Percentiles rank a stretch among this genome's conserved stretches.
These are phyloP conservation scores for Hysterium pulicare DNA, from an alignment of 2,329 filamentous ascomycete species.

Conservation along the genomic window DNA sequence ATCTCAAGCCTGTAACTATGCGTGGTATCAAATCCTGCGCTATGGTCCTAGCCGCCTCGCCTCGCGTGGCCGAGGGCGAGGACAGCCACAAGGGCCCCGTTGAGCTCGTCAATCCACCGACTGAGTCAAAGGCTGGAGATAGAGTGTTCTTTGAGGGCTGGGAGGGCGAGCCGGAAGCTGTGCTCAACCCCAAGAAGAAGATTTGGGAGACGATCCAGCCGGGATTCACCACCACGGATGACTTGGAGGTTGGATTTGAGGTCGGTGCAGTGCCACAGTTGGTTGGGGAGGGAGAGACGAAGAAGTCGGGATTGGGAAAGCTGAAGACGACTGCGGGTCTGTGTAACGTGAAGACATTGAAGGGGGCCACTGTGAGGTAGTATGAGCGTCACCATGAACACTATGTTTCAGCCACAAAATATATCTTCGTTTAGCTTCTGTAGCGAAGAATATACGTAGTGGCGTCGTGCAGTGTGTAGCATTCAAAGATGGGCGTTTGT, in stretches of 20 bases:
- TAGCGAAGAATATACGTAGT: too few relatives aligned
- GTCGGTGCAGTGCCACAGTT: conserved; percentile 72
- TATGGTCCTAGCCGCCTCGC: conserved; percentile 95
- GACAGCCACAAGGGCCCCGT: conserved; percentile 84
- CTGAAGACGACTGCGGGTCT: conserved; percentile 76
- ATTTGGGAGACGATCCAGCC: conserved; percentile 96
- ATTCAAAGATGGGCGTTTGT: too few relatives aligned
- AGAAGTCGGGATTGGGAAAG: conserved; percentile 54
- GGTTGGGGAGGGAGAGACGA: conserved; percentile 62
- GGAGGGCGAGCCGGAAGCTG: conserved; percentile 86
- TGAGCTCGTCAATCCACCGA: conserved; percentile 84
- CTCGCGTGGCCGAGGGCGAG: conserved; percentile 76
- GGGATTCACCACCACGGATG: conserved; percentile 85
- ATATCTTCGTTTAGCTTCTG: too few relatives aligned
- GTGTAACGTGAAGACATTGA: conserved; percentile 79
- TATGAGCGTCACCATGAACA: too few relatives aligned
- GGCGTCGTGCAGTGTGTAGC: too few relatives aligned
- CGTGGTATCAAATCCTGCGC: conserved; percentile 76
- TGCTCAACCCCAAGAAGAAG: conserved; percentile 99
- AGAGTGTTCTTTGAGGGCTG: conserved; percentile 92
- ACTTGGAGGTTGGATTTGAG: conserved; percentile 82
- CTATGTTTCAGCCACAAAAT: too few relatives aligned
- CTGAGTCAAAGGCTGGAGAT: conserved; percentile 75
- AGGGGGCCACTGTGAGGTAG: conserved; percentile 81
- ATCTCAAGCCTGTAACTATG: conserved; percentile 99